A percentile compares a stretch with the other conserved stretches of the same genome.
phyloP scores from a whole-genome alignment of 2,329 filamentous ascomycete species.

The Stemphylium vesicarium region DNA sequence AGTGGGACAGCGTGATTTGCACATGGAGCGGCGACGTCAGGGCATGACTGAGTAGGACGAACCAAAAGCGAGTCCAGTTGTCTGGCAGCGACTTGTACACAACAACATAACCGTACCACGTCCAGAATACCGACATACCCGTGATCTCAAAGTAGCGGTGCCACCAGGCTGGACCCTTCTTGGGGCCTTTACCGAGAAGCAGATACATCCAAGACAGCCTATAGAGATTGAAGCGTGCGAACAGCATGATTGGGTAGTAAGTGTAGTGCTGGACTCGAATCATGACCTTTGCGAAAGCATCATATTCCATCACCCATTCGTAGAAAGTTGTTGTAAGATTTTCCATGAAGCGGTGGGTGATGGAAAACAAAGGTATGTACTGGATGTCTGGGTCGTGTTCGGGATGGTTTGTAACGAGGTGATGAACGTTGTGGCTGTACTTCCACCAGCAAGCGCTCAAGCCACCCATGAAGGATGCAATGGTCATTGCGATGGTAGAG shows the following conservation, averaged over 20 bases:
- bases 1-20: conserved; percentile 75
- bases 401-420: conserved; percentile 92
- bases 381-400: conserved; percentile 96
- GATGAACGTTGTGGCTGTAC: conserved; percentile 92
- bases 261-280: conserved; percentile 69
- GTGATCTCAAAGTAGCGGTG: conserved; percentile 69
- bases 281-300: conserved; percentile 64
- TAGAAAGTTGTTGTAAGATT: conserved; percentile 71
- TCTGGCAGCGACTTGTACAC: conserved; percentile 66
- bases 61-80: conserved; percentile 64
- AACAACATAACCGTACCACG: conserved; percentile 70
- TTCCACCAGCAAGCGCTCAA: conserved; percentile 98
- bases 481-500: conserved; percentile 83
- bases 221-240: conserved; percentile 77
- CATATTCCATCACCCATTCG: conserved; percentile 68
- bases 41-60: conserved; percentile 69
- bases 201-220: conserved; percentile 71
- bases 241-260: conserved; percentile 71
- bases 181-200: conserved; percentile 60
- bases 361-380: conserved; percentile 73
- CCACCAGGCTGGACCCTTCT: conserved; percentile 70
- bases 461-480: conserved; percentile 88
- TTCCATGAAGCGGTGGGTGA: conserved; percentile 69
- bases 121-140: conserved; percentile 71
- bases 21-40: conserved; percentile 72